phyloP scores from a whole-genome alignment of 2,329 filamentous ascomycete species.

The Epichloe scottii region DNA sequence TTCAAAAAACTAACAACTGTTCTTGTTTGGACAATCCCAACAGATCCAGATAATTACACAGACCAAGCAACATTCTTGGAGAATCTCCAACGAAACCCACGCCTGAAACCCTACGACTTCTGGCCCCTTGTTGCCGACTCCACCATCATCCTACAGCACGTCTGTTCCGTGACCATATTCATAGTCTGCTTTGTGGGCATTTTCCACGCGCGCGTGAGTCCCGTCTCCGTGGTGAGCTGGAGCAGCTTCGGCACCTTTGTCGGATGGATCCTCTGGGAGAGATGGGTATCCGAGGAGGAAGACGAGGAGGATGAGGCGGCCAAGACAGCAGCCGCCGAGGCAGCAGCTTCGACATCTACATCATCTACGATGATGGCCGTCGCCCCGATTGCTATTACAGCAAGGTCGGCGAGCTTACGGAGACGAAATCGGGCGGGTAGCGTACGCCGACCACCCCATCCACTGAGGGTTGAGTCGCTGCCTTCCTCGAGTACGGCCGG shows the following conservation, averaged over 20 bases:
- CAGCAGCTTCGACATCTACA: background rate
- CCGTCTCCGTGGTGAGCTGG: slow-evolving; percentile 77
- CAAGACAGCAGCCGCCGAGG: slow-evolving; percentile 18
- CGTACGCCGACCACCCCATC: slow-evolving; percentile 22
- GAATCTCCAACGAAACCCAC: slow-evolving; percentile 86
- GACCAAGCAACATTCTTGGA: slow-evolving; percentile 95
- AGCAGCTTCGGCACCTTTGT: slow-evolving; percentile 71
- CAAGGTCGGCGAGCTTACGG: slow-evolving; percentile 21
- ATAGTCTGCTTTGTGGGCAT: slow-evolving; percentile 90
- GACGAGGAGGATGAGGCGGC: slow-evolving; percentile 30
- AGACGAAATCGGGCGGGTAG: slow-evolving; percentile 24
- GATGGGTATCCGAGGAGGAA: slow-evolving; percentile 68
- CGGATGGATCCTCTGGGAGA: slow-evolving; percentile 86
- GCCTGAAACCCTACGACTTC: slow-evolving; percentile 91
- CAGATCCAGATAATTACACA: slow-evolving; percentile 97
- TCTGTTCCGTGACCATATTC: slow-evolving; percentile 90
- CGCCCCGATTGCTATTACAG: background rate
- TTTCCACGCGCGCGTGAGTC: slow-evolving; percentile 73
- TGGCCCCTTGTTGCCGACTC: slow-evolving; percentile 93
- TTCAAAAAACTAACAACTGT: background rate
- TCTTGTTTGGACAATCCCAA: background rate
- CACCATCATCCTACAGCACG: slow-evolving; percentile 93
- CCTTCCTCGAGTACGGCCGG: slow-evolving; percentile 10
- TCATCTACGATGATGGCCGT: background rate
- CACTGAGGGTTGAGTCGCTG: slow-evolving; percentile 16